phyloP scores from a whole-genome alignment of 805 yeast species.

The Lipomyces sp. region DNA sequence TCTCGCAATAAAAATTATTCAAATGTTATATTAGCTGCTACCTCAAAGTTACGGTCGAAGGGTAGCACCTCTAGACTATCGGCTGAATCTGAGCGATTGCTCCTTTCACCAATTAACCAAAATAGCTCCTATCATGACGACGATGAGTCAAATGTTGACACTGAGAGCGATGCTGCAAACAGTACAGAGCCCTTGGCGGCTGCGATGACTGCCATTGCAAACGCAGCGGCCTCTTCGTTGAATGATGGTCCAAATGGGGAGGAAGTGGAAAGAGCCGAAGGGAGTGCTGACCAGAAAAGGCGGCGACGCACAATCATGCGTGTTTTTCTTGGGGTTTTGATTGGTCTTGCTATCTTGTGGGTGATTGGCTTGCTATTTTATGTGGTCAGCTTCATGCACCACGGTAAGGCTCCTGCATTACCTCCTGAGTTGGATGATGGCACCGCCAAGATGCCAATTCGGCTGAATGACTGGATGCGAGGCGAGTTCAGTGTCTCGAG shows the following conservation, averaged over 20 bases:
- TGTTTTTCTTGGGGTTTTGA: constrained; percentile 26
- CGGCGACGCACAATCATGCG: constrained; percentile 24
- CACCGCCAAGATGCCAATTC: constrained; percentile 15
- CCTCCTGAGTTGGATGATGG: constrained; percentile 12
- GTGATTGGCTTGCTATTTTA: constrained; percentile 29
- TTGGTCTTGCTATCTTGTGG: constrained; percentile 27
- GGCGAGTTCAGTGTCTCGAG: constrained; percentile 30
- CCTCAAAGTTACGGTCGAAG: constrained; percentile 15
- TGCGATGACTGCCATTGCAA: constrained; percentile 16
- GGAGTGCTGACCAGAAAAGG: constrained; percentile 1
- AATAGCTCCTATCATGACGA: constrained; percentile 17
- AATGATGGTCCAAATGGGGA: not conserved
- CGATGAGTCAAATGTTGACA: constrained; percentile 8
- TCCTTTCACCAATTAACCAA: constrained; percentile 17
- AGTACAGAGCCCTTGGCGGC: constrained; percentile 8
- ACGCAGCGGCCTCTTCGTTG: constrained; percentile 20
- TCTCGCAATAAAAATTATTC: constrained; percentile 13
- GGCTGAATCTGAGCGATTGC: constrained; percentile 28
- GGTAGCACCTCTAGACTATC: not conserved
- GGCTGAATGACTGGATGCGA: constrained; percentile 20
- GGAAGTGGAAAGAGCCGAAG: constrained; percentile 5
- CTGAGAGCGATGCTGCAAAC: constrained; percentile 12
- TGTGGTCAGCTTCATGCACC: constrained; percentile 19
- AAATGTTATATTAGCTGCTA: constrained; percentile 5
- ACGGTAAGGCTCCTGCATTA: constrained; percentile 4